Base-by-base conservation (phyloP, 768 basidiomycete species). In the Amanita subjunquillea region DNA sequence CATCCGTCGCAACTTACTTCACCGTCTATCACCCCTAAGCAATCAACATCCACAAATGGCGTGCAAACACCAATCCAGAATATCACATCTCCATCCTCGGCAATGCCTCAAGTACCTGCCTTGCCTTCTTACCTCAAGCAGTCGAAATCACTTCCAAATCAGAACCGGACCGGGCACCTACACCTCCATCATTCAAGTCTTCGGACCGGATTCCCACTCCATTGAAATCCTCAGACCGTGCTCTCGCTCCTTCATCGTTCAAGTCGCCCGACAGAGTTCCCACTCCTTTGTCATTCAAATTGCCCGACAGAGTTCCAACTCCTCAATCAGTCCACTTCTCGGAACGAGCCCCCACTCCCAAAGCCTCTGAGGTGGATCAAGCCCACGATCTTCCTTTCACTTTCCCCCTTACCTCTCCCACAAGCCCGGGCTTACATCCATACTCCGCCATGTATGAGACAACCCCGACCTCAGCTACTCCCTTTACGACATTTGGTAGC, bases 181-280 rank as follows among this genome's bases (percentile, higher is more conserved):
- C 34, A 4, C 34, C n/a, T 15, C 50, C 29, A 50, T 37, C 27
- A 23, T 48, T 36, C 4, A 39, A 22, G 29, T 23, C 37, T 36
- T 38, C 49, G 25, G 50, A 54, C n/a, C 27, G 63, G 13, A 57
- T 59, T 40, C 55, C 62, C 13, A 46, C 67, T 38, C 63, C 67
- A 15, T 63, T 62, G 0, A 63, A 58, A 27, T 63, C 66, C 32
- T 63, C 25, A n/a, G 27, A 45, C n/a, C 43, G 43, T 45, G 15
- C 22, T 13, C 25, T 27, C 61, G 34, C 57, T 64, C 15, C 67
- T 64, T 10, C 64, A 62, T 22, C 61, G 13, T 34, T 62, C 0
- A 63, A 59, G 23, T 63, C 65, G n/a, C 62, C 62, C 44, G 43
- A 45, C 9, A 27, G 44, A 46, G 44, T 29, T n/a, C 59, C 66